A percentile compares a stretch with the other conserved stretches of the same genome.
Evolutionary conservation across 768 basidiomycete genomes (phyloP).

Genomic region (Favolaschia claudopus): DNA sequence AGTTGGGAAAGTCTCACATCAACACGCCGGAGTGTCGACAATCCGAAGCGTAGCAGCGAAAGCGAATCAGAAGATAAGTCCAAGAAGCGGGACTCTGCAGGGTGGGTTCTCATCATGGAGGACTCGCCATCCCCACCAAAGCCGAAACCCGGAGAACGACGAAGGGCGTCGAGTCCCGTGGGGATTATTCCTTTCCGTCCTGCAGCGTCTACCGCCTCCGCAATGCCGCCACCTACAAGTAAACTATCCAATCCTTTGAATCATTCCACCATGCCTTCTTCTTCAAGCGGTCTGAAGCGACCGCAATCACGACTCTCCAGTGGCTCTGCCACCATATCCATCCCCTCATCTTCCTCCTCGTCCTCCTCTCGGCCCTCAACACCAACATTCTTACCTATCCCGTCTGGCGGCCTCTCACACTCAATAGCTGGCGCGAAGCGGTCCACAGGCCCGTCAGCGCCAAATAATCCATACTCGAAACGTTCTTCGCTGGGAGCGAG

Average conservation of each 20-base stretch:
- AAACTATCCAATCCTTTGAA: slow-evolving; percentile 50
- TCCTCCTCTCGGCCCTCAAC: slow-evolving; percentile 71
- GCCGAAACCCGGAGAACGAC: slow-evolving; percentile 59
- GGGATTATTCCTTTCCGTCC: slow-evolving; percentile 61
- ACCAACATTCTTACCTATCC: slow-evolving; percentile 80
- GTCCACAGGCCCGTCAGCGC: slow-evolving; percentile 58
- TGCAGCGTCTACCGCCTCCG: slow-evolving; percentile 53
- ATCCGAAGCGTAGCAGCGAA: slow-evolving; percentile 55
- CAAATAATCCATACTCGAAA: slow-evolving; percentile 51
- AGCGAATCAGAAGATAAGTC: slow-evolving; percentile 52
- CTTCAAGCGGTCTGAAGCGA: slow-evolving; percentile 60
- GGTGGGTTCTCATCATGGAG: slow-evolving; percentile 92
- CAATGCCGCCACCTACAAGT: slow-evolving; percentile 43
- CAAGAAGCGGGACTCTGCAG: slow-evolving; percentile 68
- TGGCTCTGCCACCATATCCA: slow-evolving; percentile 65
- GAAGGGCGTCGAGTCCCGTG: slow-evolving; percentile 70
- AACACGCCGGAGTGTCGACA: slow-evolving; percentile 46
- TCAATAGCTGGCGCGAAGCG: slow-evolving; percentile 58
- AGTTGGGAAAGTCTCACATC: slow-evolving; percentile 52
- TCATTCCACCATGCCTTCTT: slow-evolving; percentile 51
- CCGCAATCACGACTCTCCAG: slow-evolving; percentile 80
- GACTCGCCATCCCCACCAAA: slow-evolving; percentile 79
- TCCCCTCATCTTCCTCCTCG: slow-evolving; percentile 58
- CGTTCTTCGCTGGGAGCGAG: slow-evolving; percentile 69
- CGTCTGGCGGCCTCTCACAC: slow-evolving; percentile 58